Base-by-base conservation (phyloP, 345 rosid species). In the Corchorus olitorius region DNA sequence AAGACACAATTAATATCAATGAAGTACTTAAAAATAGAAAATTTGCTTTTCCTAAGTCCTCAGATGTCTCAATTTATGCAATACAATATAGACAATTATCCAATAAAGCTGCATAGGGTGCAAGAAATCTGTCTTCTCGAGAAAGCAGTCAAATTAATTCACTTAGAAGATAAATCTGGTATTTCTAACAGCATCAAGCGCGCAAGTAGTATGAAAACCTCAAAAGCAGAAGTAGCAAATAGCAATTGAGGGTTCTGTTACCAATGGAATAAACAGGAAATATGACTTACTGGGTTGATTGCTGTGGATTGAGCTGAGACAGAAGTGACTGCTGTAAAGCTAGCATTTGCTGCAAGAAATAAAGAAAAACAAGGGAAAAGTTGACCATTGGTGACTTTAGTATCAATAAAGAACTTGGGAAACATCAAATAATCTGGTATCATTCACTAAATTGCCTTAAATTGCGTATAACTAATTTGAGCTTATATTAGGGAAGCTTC, bases 311-410 rank as follows among this genome's bases (percentile, higher is more conserved):
- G 41, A 80, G 86, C 82, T 89, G 98, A 77, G 95, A 85, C 53
- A 87, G n/a, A 75, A 93, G 71, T 52, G 97, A 80, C 75, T 90
- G 95, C 85, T 93, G 93, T 72, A 89, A 35, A 56, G 87, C 39
- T 75, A 85, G 81, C 90, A 89, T 83, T 86, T 86, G 88, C 91
- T 89, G 81, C 82, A 79, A 27, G 72, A 15, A 65, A 75, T 43
- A 27, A 54, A 8, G 46, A 68, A 61, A 67, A 74, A 82, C 20
- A 9, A 72, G 68, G 63, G 58, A 81, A 72, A 72, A 20, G 69
- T 64, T 75, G n/a, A 64, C 46, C 46, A 70, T 68, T 60, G 49
- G 71, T 17, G 11, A 11, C 20, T n/a, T 35, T 10, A 70, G 13
- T 34, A 45, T 70, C 73, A 70, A 77, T 76, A 17, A 5, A 66